A percentile compares a stretch with the other conserved stretches of the same genome.
Conservation (phyloP, 345 rosid species). For the Microthlaspi erraticum region DNA sequence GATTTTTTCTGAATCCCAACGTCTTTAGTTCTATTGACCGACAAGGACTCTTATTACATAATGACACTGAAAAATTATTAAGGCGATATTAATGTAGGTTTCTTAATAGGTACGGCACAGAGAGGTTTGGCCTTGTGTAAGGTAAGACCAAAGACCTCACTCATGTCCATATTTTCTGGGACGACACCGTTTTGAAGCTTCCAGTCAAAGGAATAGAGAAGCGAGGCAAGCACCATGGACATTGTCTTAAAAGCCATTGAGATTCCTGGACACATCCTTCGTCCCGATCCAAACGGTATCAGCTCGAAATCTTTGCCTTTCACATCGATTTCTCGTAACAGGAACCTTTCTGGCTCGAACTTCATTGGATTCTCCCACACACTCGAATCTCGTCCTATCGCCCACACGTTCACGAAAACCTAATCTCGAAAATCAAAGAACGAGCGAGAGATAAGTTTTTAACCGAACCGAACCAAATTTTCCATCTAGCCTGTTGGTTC, state of each 20-base stretch:
- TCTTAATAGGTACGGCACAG: constrained; percentile 33
- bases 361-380: constrained; percentile 43
- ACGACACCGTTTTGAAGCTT: constrained; percentile 39
- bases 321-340: constrained; percentile 28
- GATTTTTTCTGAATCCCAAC: no score
- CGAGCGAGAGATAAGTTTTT: neutral
- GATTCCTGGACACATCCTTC: constrained; percentile 46
- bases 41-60: neutral
- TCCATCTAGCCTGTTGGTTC: no score
- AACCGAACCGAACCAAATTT: neutral
- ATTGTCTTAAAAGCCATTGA: constrained; percentile 49
- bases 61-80: neutral
- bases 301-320: constrained; percentile 42
- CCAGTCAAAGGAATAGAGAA: constrained; percentile 58
- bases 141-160: constrained; percentile 37
- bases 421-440: neutral
- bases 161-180: constrained; percentile 48
- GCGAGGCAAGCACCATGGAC: constrained; percentile 49
- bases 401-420: constrained; percentile 47
- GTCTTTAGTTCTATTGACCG: no score
- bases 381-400: constrained; percentile 47
- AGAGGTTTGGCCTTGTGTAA: constrained; percentile 46
- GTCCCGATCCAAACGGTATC: constrained; percentile 37
- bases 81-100: constrained; percentile 17
- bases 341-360: constrained; percentile 48